Base-by-base conservation (phyloP, 257 asterid species). In the Lycium ferocissimum region DNA sequence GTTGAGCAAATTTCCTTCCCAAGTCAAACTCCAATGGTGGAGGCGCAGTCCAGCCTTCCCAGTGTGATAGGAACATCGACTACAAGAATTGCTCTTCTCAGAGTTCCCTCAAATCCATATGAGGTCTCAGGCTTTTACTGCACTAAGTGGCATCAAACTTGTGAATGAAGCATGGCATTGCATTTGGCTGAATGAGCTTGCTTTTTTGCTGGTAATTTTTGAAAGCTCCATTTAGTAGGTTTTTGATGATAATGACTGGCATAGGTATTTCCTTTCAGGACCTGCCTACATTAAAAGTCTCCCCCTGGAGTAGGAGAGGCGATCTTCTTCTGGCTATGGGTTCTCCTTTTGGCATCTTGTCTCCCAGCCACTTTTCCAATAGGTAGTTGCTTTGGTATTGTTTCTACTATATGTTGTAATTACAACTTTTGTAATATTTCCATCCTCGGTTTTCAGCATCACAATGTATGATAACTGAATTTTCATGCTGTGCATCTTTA, bases 261-360 rank as follows among this genome's bases (percentile, higher is more conserved):
- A n/a, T 66, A 20, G 37, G 43, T 69, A 63, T 85, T 83, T 83
- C 15, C 84, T 88, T 85, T 73, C 92, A 96, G 99, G 91, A 86
- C 86, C 87, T 88, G 61, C 91, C 89, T 20, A 87, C 87, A 83
- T 84, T 96, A 89, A 92, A 87, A 83, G 84, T 92, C 80, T 90
- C 92, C 85, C 86, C 91, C 84, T 90, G 90, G 61, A 85, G 85
- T 85, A 90, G 90, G 89, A 93, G 94, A 85, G 98, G 98, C 66
- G 94, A 92, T 89, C 89, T 90, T 89, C 93, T 96, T 91, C 93
- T 96, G 89, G 96, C 97, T 40, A 92, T 96, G 95, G 99, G 99
- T 88, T 96, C 99, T 90, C 99, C 99, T 81, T 96, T 96, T 86
- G 99, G 99, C 92, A 92, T 94, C 88, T 87, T 96, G 88, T 96